Evolutionary conservation across 345 rosid species (phyloP).

Genomic region (Dovyalis caffra): DNA sequence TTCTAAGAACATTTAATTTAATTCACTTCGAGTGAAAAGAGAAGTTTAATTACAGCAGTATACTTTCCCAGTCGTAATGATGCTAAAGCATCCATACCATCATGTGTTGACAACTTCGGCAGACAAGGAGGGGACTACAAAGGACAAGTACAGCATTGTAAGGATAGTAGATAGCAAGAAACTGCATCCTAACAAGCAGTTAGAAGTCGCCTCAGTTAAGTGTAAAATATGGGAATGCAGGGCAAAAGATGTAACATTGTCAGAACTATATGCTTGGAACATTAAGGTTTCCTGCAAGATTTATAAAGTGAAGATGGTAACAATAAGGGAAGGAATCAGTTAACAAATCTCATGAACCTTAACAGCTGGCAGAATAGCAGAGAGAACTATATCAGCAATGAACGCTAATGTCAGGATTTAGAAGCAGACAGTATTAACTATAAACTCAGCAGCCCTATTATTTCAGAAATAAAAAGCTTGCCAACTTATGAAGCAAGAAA

Average conservation of each 20-base stretch:
- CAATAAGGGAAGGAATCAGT: too few species aligned
- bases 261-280: neutral
- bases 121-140: constrained; percentile 71
- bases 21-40: constrained; percentile 17
- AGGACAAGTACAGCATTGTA: neutral
- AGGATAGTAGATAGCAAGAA: neutral
- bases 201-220: neutral
- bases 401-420: too few species aligned
- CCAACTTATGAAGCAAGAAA: too few species aligned
- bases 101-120: constrained; percentile 52
- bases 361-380: too few species aligned
- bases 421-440: too few species aligned
- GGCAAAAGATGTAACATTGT: neutral
- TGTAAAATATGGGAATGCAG: neutral
- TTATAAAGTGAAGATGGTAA: too few species aligned
- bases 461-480: too few species aligned
- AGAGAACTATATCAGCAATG: too few species aligned
- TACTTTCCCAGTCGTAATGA: constrained; percentile 77
- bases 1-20: neutral
- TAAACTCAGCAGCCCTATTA: too few species aligned
- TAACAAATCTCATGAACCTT: too few species aligned
- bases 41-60: constrained; percentile 44
- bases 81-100: constrained; percentile 42
- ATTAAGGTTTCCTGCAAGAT: neutral
- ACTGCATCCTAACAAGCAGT: neutral